phyloP scores from a whole-genome alignment of 768 basidiomycete species.

The Leccinum incarnatum region DNA sequence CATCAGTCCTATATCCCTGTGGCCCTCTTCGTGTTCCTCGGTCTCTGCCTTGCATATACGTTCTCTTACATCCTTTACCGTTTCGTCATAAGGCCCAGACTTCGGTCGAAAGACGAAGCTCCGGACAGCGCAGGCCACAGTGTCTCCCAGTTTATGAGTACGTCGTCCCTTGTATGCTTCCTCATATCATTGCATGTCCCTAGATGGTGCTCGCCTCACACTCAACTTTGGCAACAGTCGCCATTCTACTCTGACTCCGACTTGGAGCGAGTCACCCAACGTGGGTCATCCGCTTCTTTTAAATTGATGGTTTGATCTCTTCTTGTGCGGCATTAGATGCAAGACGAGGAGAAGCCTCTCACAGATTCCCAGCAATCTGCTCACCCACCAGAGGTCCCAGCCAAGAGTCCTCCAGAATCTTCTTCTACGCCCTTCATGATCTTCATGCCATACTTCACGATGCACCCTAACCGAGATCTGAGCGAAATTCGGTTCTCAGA shows the following conservation, averaged over 20 bases:
- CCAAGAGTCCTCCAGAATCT: constrained; percentile 11
- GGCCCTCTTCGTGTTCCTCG: constrained; percentile 22
- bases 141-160: constrained; percentile 30
- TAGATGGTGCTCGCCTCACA: constrained; percentile 27
- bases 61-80: constrained; percentile 30
- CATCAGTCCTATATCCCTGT: constrained; percentile 17
- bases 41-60: constrained; percentile 26
- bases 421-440: constrained; percentile 16
- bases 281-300: constrained; percentile 10
- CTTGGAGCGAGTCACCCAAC: constrained; percentile 2
- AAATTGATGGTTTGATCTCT: not conserved
- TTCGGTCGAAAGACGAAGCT: not conserved
- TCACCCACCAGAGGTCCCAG: constrained; percentile 1
- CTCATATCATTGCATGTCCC: not conserved
- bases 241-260: not conserved
- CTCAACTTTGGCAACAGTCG: constrained; percentile 15
- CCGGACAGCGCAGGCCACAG: constrained; percentile 23
- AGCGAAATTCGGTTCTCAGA: not conserved
- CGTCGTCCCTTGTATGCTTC: not conserved
- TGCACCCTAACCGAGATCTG: constrained; percentile 1
- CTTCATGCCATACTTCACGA: constrained; percentile 16
- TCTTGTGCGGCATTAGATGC: constrained; percentile 3
- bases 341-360: constrained; percentile 19
- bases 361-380: constrained; percentile 5
- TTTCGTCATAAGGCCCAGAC: constrained; percentile 18